Evolutionary conservation across 441 rosid genomes (phyloP), one percentile per base, ranked within the genome.

Genomic region (Capsella rubella): DNA sequence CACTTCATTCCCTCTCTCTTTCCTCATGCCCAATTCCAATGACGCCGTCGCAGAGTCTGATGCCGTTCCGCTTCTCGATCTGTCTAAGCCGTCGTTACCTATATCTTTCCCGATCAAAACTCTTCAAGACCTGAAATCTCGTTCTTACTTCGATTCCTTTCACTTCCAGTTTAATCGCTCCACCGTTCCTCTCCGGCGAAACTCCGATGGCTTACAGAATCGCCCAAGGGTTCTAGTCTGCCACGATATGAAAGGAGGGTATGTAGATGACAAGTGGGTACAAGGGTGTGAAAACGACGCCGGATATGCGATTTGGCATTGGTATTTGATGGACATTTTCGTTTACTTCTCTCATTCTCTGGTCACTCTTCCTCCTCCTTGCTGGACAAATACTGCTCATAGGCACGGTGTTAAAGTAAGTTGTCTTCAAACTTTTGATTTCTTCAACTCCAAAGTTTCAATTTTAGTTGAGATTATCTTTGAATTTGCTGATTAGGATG

Each of bases 321-420:
- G 96, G 97, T 78, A 90, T 71, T 84, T 91, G 87, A 87, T 94
- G 65, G 97, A 94, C 69, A 67, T 92, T 52, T 94, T 92, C 46
- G 96, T 92, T 34, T 95, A 90, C 59, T 92, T 95, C 62, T 86
- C 99, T 2, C 97, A 92, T 74, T 25, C 69, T 71, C 75, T 95
- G 72, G 93, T 90, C 27, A 87, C 89, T 21, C 64, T 95, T 82
- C 97, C 97, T 37, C 99, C 97, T 67, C 97, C 99, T 72, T 82
- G 96, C 43, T 95, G 97, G 99, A 87, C 86, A 10, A 95, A 92
- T 61, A 80, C 97, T 66, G 97, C 97, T 83, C 97, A 92, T 45
- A 84, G 80, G 28, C 97, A 92, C 77, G 99, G 97, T 1, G 96
- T 92, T 51, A 86, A 86, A 91, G 97, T 95, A 66, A 49, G 8